These are phyloP conservation scores for Senecio squalidus DNA, from an alignment of 140 eudicot genomes.

Conservation along the genomic window DNA sequence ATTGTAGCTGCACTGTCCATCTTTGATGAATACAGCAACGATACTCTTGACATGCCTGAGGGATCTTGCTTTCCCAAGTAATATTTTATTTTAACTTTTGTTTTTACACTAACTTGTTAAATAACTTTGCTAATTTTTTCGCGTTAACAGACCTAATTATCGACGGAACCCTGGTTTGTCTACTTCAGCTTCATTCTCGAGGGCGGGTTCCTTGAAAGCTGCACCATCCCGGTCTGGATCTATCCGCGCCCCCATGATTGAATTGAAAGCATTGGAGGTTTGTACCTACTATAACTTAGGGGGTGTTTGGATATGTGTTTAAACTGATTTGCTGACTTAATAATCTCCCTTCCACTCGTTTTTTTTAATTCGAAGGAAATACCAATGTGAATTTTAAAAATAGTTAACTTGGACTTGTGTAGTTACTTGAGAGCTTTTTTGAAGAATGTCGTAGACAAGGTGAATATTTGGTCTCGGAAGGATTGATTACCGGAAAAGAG, in stretches of 20 bases:
- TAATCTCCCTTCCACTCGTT: no score
- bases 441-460: constrained; percentile 56
- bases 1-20: constrained; percentile 72
- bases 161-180: constrained; percentile 41
- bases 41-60: constrained; percentile 87
- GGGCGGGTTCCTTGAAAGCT: constrained; percentile 44
- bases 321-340: not conserved
- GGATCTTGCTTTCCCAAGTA: constrained; percentile 96
- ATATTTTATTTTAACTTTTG: not conserved
- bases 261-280: constrained; percentile 87
- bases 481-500: constrained; percentile 61
- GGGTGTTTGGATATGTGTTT: not conserved
- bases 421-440: constrained; percentile 63
- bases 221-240: constrained; percentile 47
- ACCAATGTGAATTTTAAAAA: not conserved
- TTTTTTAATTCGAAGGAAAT: no score
- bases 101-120: not conserved
- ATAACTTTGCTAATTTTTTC: constrained; percentile 4
- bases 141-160: constrained; percentile 51
- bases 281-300: constrained; percentile 1
- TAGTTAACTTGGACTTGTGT: constrained; percentile 12
- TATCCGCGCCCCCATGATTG: constrained; percentile 55
- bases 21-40: constrained; percentile 88
- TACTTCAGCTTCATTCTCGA: constrained; percentile 39
- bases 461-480: constrained; percentile 59